A percentile compares a stretch with the other conserved stretches of the same genome.
Evolutionary conservation across 2,329 filamentous ascomycete species (phyloP).

Genomic region (Didymella keratinophila): DNA sequence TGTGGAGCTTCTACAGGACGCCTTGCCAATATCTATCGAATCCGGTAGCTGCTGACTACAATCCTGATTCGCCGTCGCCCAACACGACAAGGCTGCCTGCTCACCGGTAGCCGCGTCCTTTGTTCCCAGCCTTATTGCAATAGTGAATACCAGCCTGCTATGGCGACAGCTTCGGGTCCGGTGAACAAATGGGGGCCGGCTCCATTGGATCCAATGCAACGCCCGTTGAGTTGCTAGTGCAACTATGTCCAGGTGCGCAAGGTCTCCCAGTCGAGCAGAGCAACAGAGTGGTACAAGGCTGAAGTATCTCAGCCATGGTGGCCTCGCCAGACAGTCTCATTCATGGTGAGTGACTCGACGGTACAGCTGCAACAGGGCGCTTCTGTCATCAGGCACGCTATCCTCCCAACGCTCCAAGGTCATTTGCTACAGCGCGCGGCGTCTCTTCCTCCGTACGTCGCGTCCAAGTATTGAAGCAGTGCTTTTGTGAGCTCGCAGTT

Average conservation of each 20-base stretch:
- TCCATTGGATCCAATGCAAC: background rate
- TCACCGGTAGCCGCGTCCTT: constrained; percentile 9
- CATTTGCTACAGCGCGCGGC: background rate
- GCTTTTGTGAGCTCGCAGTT: background rate
- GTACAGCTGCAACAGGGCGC: background rate
- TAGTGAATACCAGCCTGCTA: background rate
- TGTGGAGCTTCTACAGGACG: constrained; percentile 17
- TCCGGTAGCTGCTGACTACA: constrained; percentile 5
- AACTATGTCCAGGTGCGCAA: background rate
- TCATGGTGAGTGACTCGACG: background rate
- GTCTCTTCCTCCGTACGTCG: background rate
- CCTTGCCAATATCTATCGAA: constrained; percentile 2
- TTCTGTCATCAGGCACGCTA: background rate
- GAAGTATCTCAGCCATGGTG: background rate
- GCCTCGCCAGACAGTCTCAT: background rate
- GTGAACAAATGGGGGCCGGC: background rate
- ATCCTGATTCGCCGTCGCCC: background rate
- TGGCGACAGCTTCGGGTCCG: background rate
- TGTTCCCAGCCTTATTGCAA: background rate
- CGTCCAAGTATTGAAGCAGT: background rate
- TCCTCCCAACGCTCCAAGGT: background rate
- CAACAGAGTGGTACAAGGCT: background rate
- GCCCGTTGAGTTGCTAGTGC: background rate
- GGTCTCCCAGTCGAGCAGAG: background rate
- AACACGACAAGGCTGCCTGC: constrained; percentile 15